These are phyloP conservation scores for Chlamydomonas urium DNA, from an alignment of 139 green algal species.

Conservation along the genomic window DNA sequence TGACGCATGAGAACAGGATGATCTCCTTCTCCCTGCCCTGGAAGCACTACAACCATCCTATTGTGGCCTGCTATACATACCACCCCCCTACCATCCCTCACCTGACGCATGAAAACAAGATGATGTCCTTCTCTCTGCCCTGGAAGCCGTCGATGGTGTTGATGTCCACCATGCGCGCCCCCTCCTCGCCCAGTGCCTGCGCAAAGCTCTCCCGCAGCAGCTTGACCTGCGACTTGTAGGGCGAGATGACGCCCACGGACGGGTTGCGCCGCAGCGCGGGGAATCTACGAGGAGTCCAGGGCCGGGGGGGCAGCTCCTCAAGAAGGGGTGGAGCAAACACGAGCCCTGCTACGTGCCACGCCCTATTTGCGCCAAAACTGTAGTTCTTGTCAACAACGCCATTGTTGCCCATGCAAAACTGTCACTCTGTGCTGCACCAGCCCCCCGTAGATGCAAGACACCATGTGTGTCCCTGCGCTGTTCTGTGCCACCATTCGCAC, in stretches of 20 bases:
- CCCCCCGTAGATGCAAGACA: too few relatives aligned
- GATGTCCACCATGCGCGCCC: conserved; percentile 72
- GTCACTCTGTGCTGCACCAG: too few relatives aligned
- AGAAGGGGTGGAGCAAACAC: too few relatives aligned
- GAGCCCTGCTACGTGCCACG: too few relatives aligned
- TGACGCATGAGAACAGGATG: conserved; percentile 75
- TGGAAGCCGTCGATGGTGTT: conserved; percentile 94
- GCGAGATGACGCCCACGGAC: conserved; percentile 82
- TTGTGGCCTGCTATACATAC: too few relatives aligned
- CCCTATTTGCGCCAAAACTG: background rate
- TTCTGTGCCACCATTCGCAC: too few relatives aligned
- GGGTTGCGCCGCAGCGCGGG: conserved; percentile 46
- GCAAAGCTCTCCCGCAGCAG: conserved; percentile 48
- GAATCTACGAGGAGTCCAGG: conserved; percentile 21
- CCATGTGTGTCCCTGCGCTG: too few relatives aligned
- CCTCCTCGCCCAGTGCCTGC: conserved; percentile 54
- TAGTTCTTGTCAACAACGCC: too few relatives aligned
- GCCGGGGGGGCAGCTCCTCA: too few relatives aligned
- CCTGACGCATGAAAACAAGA: conserved; percentile 75
- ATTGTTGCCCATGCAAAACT: too few relatives aligned
- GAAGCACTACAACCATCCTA: too few relatives aligned
- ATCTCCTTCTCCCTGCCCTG: conserved; percentile 90
- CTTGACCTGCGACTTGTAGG: conserved; percentile 87
- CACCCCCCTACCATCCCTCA: too few relatives aligned
- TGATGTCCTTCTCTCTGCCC: conserved; percentile 87